Evolutionary conservation across 1,284 basidiomycete genomes (phyloP).

Genomic region (Pseudozyma sp.): DNA sequence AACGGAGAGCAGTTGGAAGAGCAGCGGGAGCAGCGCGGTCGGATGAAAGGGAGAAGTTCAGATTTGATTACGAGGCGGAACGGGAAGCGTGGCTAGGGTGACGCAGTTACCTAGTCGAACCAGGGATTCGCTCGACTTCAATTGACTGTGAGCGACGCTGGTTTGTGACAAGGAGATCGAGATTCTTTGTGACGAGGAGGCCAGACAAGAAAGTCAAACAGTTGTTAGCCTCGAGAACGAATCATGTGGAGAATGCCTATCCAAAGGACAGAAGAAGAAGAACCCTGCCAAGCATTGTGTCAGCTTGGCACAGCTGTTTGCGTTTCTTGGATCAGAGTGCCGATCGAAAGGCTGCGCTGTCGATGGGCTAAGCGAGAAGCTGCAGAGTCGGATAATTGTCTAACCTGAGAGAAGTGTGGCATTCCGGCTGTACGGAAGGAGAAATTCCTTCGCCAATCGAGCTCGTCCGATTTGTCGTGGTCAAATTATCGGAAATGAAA

Average conservation of each 20-base stretch:
- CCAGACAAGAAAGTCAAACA: no score
- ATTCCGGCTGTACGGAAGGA: background rate
- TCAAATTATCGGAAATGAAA: background rate
- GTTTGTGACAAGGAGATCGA: no score
- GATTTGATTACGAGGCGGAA: no score
- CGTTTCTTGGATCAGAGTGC: background rate
- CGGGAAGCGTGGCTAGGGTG: no score
- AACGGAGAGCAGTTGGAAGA: no score
- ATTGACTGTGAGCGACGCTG: no score
- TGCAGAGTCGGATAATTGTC: background rate
- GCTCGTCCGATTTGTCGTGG: background rate
- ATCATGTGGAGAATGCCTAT: conserved; percentile 1
- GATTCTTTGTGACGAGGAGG: no score
- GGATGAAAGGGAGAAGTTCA: no score
- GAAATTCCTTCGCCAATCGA: background rate
- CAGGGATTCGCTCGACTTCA: no score
- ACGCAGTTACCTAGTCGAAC: no score
- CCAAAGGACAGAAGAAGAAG: background rate
- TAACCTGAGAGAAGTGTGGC: background rate
- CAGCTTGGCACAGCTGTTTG: background rate
- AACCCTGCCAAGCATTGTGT: conserved; percentile 1
- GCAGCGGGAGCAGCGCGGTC: no score
- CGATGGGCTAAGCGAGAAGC: background rate
- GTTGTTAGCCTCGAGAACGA: background rate
- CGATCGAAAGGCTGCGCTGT: conserved; percentile 4